Conservation (phyloP, 768 basidiomycete genomes). For the Epithele typhae region DNA sequence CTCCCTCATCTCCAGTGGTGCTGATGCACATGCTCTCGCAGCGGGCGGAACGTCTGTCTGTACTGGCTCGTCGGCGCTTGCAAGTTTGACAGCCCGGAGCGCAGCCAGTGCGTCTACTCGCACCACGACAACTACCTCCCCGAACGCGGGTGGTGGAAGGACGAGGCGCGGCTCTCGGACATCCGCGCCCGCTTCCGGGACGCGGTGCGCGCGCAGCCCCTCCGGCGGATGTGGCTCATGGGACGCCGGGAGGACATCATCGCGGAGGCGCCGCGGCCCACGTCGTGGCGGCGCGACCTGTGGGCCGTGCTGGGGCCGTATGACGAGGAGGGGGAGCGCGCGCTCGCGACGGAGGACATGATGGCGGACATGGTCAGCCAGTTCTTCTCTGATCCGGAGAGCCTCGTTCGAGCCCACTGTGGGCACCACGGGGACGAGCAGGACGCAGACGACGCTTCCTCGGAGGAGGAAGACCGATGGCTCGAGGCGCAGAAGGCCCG, state of each 20-base stretch:
- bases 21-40: slow-evolving; percentile 16
- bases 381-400: no score
- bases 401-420: no score
- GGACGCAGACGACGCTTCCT: no score
- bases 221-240: no score
- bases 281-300: not conserved
- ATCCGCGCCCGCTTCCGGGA: not conserved
- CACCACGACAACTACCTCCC: slow-evolving; percentile 45
- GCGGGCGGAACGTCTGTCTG: slow-evolving; percentile 50
- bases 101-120: slow-evolving; percentile 39
- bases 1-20: no score
- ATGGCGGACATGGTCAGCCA: no score
- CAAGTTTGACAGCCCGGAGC: slow-evolving; percentile 33
- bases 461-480: no score
- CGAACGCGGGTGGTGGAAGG: slow-evolving; percentile 42
- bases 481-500: no score
- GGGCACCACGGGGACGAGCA: no score
- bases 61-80: slow-evolving; percentile 31
- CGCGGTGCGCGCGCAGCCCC: not conserved
- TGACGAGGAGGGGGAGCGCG: not conserved
- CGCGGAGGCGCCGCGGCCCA: not conserved
- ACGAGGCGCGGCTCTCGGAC: not conserved
- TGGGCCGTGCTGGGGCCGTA: not conserved
- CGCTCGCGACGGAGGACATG: not conserved
- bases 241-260: not conserved